phyloP scores from a whole-genome alignment of 2,329 filamentous ascomycete genomes.

The Cladosporium sp. region DNA sequence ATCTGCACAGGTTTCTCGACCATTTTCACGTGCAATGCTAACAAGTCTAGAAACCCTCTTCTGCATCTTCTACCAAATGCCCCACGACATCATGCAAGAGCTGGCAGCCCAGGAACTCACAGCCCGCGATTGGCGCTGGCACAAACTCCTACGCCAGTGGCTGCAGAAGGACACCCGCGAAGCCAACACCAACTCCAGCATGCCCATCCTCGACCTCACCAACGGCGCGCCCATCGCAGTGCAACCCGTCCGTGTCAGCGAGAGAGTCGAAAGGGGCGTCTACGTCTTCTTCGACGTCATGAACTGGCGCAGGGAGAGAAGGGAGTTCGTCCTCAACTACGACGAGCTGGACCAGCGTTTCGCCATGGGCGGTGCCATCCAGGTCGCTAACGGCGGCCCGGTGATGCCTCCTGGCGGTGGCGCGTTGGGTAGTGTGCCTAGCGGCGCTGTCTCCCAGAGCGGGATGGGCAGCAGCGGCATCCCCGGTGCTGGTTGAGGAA shows the following conservation, averaged over 20 bases:
- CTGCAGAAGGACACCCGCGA: conserved; percentile 50
- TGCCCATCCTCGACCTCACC: conserved; percentile 26
- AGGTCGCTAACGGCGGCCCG: conserved; percentile 9
- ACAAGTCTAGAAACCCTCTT: conserved; percentile 59
- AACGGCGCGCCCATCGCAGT: conserved; percentile 22
- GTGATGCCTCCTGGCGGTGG: conserved; percentile 7
- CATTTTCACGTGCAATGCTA: conserved; percentile 4
- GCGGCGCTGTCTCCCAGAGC: conserved; percentile 7
- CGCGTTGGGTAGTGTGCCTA: conserved; percentile 3
- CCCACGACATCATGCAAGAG: conserved; percentile 61
- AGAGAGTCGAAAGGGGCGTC: conserved; percentile 46
- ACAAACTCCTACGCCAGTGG: conserved; percentile 51
- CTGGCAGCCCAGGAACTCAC: conserved; percentile 58
- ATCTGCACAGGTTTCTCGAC: neutral
- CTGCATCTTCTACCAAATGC: conserved; percentile 65
- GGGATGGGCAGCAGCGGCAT: conserved; percentile 11
- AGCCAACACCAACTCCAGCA: conserved; percentile 24
- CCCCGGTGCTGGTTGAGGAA: conserved; percentile 7
- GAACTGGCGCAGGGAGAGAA: conserved; percentile 49
- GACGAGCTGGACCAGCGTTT: conserved; percentile 42
- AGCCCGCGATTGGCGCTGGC: conserved; percentile 50
- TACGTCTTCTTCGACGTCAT: conserved; percentile 53
- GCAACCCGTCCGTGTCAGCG: conserved; percentile 40
- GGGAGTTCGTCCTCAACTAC: conserved; percentile 50
- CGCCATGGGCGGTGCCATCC: conserved; percentile 9